These are phyloP conservation scores for Pisolithus sp. DNA, from an alignment of 768 basidiomycete species.

Conservation along the genomic window DNA sequence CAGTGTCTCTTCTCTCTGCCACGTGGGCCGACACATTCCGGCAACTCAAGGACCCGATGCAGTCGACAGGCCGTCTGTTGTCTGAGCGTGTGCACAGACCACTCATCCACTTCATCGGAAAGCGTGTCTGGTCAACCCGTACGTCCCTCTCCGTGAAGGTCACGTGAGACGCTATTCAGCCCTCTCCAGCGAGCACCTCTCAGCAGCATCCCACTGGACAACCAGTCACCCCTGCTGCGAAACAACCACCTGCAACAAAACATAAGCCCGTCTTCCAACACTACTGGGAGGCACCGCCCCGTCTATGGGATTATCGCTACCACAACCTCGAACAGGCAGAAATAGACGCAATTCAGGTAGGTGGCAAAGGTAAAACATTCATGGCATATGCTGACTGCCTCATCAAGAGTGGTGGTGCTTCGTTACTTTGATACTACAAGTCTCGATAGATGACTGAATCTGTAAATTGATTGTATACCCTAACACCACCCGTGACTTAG, in stretches of 20 bases:
- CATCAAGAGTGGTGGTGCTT: slow-evolving; percentile 63
- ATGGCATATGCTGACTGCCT: not conserved
- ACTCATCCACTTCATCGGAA: slow-evolving; percentile 59
- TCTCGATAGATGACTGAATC: slow-evolving; percentile 2
- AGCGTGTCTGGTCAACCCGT: slow-evolving; percentile 46
- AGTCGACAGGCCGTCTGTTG: slow-evolving; percentile 29
- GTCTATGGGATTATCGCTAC: slow-evolving; percentile 47
- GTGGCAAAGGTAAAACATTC: slow-evolving; percentile 10
- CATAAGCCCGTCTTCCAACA: slow-evolving; percentile 29
- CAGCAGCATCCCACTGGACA: slow-evolving; percentile 55
- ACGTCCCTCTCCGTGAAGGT: slow-evolving; percentile 10
- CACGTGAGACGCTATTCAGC: slow-evolving; percentile 1
- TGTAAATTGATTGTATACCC: not conserved
- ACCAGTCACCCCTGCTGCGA: slow-evolving; percentile 3
- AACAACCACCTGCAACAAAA: not conserved
- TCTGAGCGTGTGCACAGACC: slow-evolving; percentile 47
- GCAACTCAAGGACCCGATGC: slow-evolving; percentile 15
- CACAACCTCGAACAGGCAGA: slow-evolving; percentile 49
- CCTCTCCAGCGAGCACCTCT: slow-evolving; percentile 30
- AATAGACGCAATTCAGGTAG: slow-evolving; percentile 62
- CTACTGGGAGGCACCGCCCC: slow-evolving; percentile 65
- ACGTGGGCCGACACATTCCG: not conserved
- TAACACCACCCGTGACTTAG: slow-evolving; percentile 29
- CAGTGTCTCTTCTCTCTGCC: not conserved
- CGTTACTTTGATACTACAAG: slow-evolving; percentile 30